These are phyloP conservation scores for Eucalyptus pauciflora DNA, from an alignment of 345 rosid species.

Conservation along the genomic window DNA sequence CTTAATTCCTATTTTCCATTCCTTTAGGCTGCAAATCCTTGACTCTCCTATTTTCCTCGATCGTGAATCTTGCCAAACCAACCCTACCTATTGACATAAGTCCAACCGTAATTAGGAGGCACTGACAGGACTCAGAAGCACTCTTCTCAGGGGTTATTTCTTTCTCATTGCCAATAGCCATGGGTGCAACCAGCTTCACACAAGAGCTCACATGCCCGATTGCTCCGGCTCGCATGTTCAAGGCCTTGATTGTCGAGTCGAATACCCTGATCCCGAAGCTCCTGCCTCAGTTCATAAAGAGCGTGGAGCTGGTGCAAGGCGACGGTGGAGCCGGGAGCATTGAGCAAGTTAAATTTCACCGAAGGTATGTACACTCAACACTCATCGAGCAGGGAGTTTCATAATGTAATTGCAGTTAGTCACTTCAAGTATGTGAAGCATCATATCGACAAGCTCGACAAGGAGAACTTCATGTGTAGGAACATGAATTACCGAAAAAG, in stretches of 20 bases:
- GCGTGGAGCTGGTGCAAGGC: constrained; percentile 2
- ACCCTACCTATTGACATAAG: no score
- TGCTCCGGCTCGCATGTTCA: constrained; percentile 16
- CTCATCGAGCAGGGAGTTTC: no score
- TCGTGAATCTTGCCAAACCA: no score
- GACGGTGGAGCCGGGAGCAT: constrained; percentile 21
- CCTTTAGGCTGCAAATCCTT: no score
- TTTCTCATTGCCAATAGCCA: background rate
- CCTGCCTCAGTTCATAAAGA: background rate
- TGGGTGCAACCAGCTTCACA: constrained; percentile 7
- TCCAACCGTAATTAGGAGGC: no score
- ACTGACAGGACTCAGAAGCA: no score
- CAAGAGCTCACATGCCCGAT: constrained; percentile 1
- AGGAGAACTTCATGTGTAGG: background rate
- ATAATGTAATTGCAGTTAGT: background rate
- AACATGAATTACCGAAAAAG: no score
- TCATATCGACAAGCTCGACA: background rate
- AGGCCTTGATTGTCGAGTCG: constrained; percentile 9
- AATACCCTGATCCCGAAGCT: constrained; percentile 3
- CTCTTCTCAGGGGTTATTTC: background rate
- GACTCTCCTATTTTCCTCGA: no score
- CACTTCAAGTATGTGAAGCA: constrained; percentile 5
- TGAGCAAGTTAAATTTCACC: constrained; percentile 7
- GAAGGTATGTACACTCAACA: constrained; percentile 2
- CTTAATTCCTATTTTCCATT: no score